These are phyloP conservation scores for Primulina tabacum DNA, from an alignment of 257 asterid species.

Conservation along the genomic window DNA sequence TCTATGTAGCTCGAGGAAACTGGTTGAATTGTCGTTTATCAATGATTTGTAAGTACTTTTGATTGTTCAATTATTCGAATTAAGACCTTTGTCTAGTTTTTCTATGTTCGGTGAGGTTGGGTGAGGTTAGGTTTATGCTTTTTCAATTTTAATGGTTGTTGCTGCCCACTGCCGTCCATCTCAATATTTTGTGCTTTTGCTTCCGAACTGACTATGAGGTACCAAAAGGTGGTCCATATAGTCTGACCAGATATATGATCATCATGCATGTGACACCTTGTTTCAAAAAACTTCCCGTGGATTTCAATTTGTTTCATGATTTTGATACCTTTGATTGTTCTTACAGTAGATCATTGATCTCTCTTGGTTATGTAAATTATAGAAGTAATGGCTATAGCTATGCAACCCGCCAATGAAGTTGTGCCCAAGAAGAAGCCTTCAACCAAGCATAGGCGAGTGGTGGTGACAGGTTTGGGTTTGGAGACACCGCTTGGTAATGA, in stretches of 20 bases:
- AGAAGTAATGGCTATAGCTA: constrained; percentile 55
- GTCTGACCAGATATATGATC: constrained; percentile 19
- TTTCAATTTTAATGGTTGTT: constrained; percentile 13
- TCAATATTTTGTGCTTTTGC: constrained; percentile 10
- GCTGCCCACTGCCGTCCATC: constrained; percentile 11
- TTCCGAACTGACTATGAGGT: not conserved
- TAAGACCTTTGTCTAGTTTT: constrained; percentile 9
- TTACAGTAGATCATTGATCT: constrained; percentile 18
- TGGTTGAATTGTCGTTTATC: not conserved
- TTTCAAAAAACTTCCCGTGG: not conserved
- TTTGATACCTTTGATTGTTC: constrained; percentile 4
- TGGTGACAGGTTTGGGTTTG: constrained; percentile 96
- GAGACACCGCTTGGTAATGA: constrained; percentile 81
- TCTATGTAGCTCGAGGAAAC: not conserved
- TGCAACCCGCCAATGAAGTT: constrained; percentile 51
- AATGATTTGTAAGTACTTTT: not conserved
- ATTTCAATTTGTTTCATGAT: constrained; percentile 13
- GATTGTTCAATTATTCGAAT: too few species aligned
- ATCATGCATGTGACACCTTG: constrained; percentile 8
- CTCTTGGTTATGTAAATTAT: constrained; percentile 23
- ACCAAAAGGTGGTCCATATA: constrained; percentile 12
- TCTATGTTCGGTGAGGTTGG: constrained; percentile 25
- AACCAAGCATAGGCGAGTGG: constrained; percentile 80
- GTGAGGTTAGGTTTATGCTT: constrained; percentile 23
- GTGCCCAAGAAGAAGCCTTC: constrained; percentile 52